Conservation (phyloP, 208 protist species). For the Angomonas desouzai region DNA sequence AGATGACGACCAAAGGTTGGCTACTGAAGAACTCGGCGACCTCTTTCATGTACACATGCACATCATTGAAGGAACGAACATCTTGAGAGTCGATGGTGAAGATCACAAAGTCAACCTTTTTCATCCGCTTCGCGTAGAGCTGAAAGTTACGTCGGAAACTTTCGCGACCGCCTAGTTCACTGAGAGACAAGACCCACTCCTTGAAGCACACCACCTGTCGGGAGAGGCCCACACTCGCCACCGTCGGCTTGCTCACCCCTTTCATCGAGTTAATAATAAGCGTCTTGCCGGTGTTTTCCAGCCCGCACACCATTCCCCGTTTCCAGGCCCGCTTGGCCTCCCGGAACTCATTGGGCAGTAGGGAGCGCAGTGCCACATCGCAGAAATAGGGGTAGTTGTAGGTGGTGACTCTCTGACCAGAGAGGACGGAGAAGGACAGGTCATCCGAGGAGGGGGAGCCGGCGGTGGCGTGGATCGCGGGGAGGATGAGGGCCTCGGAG, state of each 20-base stretch:
- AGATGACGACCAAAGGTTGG: constrained; percentile 66
- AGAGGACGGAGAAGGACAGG: neutral
- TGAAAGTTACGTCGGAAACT: constrained; percentile 77
- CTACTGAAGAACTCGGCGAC: constrained; percentile 46
- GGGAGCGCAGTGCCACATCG: constrained; percentile 51
- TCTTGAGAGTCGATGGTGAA: constrained; percentile 76
- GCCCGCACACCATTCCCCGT: constrained; percentile 60
- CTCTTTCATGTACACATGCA: constrained; percentile 49
- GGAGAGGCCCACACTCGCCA: constrained; percentile 77
- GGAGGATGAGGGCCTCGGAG: constrained; percentile 45
- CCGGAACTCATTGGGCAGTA: constrained; percentile 69
- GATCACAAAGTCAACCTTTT: constrained; percentile 67
- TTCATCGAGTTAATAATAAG: constrained; percentile 73
- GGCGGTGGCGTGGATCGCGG: neutral
- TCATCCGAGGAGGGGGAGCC: neutral
- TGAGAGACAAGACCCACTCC: constrained; percentile 74
- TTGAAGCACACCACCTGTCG: constrained; percentile 70
- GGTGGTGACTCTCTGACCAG: neutral
- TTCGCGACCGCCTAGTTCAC: constrained; percentile 83
- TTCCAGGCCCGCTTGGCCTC: constrained; percentile 55
- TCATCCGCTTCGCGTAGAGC: constrained; percentile 65
- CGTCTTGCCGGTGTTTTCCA: constrained; percentile 83
- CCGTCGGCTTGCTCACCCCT: constrained; percentile 51
- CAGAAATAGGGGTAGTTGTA: constrained; percentile 64
- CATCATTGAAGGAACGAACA: constrained; percentile 30